phyloP scores from a whole-genome alignment of 192 early-diverging fungal genomes.

The Lobosporangium transversale region DNA sequence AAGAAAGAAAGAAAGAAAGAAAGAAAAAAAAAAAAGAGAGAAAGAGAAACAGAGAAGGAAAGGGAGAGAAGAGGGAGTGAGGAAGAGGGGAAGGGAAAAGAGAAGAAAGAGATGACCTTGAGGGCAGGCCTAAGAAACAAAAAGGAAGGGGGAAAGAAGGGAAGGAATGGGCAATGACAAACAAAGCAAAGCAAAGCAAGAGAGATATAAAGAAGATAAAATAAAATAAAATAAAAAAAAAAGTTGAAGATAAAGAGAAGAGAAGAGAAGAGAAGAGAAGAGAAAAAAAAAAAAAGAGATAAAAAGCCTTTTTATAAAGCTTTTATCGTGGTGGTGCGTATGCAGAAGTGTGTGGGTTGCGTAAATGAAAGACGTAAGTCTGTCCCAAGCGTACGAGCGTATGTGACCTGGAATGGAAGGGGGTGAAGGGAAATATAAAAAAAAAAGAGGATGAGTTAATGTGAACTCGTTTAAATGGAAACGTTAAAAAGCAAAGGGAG shows the following conservation, averaged over 20 bases:
- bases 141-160: not conserved
- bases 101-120: not conserved
- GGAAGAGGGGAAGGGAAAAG: not conserved
- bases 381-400: too few species aligned
- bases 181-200: not conserved
- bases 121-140: too few species aligned
- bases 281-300: conserved; percentile 3
- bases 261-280: not conserved
- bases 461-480: too few species aligned
- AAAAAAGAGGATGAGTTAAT: too few species aligned
- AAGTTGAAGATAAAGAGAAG: not conserved
- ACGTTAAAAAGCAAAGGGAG: too few species aligned
- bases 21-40: conserved; percentile 1
- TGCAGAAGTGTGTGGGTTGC: too few species aligned
- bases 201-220: not conserved
- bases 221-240: too few species aligned
- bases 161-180: not conserved
- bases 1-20: not conserved
- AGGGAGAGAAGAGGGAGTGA: not conserved
- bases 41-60: not conserved
- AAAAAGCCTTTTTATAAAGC: not conserved
- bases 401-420: too few species aligned
- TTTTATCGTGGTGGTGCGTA: too few species aligned
- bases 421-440: too few species aligned
- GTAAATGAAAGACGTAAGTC: too few species aligned